Percentiles rank a stretch among this genome's conserved stretches.
Evolutionary conservation across 2,329 filamentous ascomycete genomes (phyloP).

Genomic region (Geosmithia morbida): DNA sequence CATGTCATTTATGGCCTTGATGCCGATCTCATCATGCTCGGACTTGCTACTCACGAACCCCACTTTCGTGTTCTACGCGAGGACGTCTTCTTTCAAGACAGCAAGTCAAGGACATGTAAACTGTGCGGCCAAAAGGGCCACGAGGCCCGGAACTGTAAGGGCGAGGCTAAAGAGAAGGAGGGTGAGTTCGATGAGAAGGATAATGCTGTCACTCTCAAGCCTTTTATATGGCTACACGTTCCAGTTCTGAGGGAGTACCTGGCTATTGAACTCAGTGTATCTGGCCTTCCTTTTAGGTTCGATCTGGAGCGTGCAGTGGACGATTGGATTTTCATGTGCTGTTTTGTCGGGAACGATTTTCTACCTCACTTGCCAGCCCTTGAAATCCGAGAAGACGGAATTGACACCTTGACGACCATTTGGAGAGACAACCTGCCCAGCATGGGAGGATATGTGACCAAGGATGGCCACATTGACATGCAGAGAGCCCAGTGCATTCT

Average conservation of each 20-base stretch:
- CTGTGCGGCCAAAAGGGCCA: slow-evolving; percentile 90
- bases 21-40: slow-evolving; percentile 97
- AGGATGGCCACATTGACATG: slow-evolving; percentile 85
- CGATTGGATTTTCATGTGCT: slow-evolving; percentile 99
- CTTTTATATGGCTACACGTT: slow-evolving; percentile 97
- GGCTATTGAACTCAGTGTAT: slow-evolving; percentile 74
- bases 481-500: slow-evolving; percentile 78
- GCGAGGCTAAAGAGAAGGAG: slow-evolving; percentile 61
- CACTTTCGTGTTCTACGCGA: slow-evolving; percentile 93
- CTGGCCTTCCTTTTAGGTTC: slow-evolving; percentile 72
- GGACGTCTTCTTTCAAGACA: slow-evolving; percentile 88
- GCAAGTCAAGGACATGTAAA: slow-evolving; percentile 67
- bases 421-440: slow-evolving; percentile 84
- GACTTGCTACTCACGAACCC: slow-evolving; percentile 90
- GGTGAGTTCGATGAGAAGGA: slow-evolving; percentile 76
- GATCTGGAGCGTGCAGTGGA: slow-evolving; percentile 90
- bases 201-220: slow-evolving; percentile 57
- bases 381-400: slow-evolving; percentile 93
- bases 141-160: slow-evolving; percentile 72
- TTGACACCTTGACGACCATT: slow-evolving; percentile 90
- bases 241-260: slow-evolving; percentile 85
- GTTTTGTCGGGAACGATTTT: slow-evolving; percentile 98
- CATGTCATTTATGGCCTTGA: slow-evolving; percentile 98
- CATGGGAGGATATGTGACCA: slow-evolving; percentile 94
- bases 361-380: slow-evolving; percentile 92